Evolutionary conservation across 164 flowering plant genomes (phyloP), one percentile per base, ranked within the genome.

Genomic region (Umbilicus rupestris): DNA sequence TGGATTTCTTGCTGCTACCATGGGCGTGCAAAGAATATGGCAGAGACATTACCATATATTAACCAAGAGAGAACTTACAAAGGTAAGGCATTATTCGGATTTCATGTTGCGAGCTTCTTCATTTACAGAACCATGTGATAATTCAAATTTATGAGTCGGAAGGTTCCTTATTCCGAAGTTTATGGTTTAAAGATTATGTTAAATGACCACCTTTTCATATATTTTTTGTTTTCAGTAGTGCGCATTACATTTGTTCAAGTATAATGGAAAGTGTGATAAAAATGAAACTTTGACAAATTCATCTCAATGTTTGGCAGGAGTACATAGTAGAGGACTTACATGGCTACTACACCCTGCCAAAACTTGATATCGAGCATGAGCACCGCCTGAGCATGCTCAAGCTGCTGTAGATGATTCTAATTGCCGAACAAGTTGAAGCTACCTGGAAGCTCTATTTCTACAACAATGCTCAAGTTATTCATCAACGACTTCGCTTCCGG

Each of bases 31-130:
- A 73, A 84, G 92, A 73, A 92, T 90, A 45, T 92, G 96, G 96
- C 98, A 90, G 77, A 84, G 88, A 75, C 98, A 93, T 70, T 93
- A 93, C 75, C 98, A 93, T 70, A 90, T 93, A 71, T 92, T 90
- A 22, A 85, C 98, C 33, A 93, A 93, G 78, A 87, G 83, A 74
- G 96, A 88, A 77, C 96, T 90, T 20, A 93, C 97, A 24, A 84
- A 87, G 88, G 98, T 87, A 75, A 68, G 26, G 37, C 5, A 7
- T 14, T 58, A 46, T 26, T 35, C 7, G 37, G 7, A 35, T 35
- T 3, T 35, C 37, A 35, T 7, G 7, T 35, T 7, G 37, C 37
- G 4, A 3, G 37, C 37, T 35, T 35, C 37, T 7, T 35, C 4
- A 7, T 35, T 35, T 35, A 35, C n/a, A n/a, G n/a, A n/a, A n/a